These are phyloP conservation scores for Exobasidium rhododendri DNA, from an alignment of 1,284 basidiomycete genomes.

Conservation along the genomic window DNA sequence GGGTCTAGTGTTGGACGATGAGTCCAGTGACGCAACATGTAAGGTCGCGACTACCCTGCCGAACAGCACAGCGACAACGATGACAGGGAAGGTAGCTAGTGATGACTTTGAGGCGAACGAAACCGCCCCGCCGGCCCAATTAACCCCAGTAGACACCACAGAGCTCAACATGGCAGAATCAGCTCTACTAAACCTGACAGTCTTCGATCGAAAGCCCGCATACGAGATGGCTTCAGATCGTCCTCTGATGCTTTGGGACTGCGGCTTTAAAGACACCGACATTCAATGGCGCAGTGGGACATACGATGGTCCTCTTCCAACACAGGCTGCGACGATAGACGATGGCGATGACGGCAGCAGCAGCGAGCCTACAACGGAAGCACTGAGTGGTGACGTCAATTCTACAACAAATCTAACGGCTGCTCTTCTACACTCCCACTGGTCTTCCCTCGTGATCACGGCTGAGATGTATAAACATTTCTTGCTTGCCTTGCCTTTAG, in stretches of 20 bases:
- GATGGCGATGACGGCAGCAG: background rate
- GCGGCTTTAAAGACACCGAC: conserved; percentile 69
- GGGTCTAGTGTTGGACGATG: background rate
- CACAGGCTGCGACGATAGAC: background rate
- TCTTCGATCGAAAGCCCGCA: conserved; percentile 65
- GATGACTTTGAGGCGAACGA: background rate
- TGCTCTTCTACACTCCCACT: conserved; percentile 16
- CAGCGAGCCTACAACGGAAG: background rate
- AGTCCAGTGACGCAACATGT: no score
- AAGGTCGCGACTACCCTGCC: background rate
- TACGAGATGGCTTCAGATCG: conserved; percentile 90
- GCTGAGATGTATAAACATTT: conserved; percentile 44
- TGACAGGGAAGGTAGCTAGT: background rate
- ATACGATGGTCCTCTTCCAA: conserved; percentile 54
- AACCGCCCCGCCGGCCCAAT: background rate
- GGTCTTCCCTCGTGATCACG: conserved; percentile 36
- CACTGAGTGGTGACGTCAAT: conserved; percentile 19
- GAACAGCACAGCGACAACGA: background rate
- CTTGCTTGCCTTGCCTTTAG: conserved; percentile 25
- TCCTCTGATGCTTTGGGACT: conserved; percentile 89
- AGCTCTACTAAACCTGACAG: conserved; percentile 14
- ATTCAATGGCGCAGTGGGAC: conserved; percentile 72
- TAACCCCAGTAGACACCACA: background rate
- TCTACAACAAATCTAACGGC: conserved; percentile 11
- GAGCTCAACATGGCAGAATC: background rate